phyloP scores from a whole-genome alignment of 352 stramenopile species.

The Globisporangium heterothallicum region DNA sequence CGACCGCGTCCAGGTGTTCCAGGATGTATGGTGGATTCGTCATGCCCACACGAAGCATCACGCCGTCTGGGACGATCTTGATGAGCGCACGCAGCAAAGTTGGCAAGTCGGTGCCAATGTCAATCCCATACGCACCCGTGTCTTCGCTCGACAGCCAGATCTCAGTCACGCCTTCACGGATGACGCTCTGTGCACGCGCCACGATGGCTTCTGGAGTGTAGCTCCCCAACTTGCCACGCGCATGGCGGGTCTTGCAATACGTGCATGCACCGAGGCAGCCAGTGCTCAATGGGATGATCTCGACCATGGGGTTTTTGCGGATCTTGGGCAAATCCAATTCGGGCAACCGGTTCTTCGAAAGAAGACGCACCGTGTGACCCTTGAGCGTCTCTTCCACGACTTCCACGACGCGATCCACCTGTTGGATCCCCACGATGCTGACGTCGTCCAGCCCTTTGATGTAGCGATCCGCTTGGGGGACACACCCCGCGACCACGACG shows the following conservation, averaged over 20 bases:
- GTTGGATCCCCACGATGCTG: constrained; percentile 87
- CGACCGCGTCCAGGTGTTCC: constrained; percentile 81
- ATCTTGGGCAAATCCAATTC: constrained; percentile 90
- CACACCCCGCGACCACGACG: constrained; percentile 89
- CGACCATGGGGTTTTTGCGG: constrained; percentile 88
- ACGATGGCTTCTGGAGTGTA: constrained; percentile 83
- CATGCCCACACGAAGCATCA: constrained; percentile 92
- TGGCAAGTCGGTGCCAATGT: constrained; percentile 79
- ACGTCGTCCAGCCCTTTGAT: constrained; percentile 79
- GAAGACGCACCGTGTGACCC: constrained; percentile 82
- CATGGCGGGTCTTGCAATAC: constrained; percentile 92
- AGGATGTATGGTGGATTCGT: constrained; percentile 92
- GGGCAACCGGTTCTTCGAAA: constrained; percentile 78
- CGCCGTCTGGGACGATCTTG: constrained; percentile 49
- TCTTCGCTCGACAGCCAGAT: constrained; percentile 91
- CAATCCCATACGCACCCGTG: constrained; percentile 89
- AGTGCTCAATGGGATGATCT: constrained; percentile 90
- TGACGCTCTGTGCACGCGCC: constrained; percentile 51
- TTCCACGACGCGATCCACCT: constrained; percentile 89
- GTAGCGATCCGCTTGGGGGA: constrained; percentile 86
- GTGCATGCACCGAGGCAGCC: constrained; percentile 90
- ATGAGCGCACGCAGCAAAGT: constrained; percentile 66
- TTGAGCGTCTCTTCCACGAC: constrained; percentile 90
- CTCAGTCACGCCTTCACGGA: constrained; percentile 83
- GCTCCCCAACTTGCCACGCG: constrained; percentile 86